A percentile compares a stretch with the other conserved stretches of the same genome.
Conservation (phyloP, 2,329 filamentous ascomycete species). For the Fonsecaea multimorphosa region DNA sequence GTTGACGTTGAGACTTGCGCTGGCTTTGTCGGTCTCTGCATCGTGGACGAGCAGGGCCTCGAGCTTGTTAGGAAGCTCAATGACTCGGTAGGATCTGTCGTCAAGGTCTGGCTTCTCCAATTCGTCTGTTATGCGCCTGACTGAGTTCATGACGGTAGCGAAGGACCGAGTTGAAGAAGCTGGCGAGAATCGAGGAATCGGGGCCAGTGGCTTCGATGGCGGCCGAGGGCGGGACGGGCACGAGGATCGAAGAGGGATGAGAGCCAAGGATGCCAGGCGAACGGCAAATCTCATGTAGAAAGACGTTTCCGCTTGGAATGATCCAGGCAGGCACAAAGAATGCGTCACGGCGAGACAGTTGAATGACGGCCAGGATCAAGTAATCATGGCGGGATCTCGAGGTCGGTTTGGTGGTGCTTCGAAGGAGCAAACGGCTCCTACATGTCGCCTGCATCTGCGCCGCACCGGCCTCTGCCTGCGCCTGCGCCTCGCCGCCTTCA, state of each 20-base stretch:
- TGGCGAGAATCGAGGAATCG: constrained; percentile 16
- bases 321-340: constrained; percentile 20
- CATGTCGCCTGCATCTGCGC: background rate
- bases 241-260: constrained; percentile 22
- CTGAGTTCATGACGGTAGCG: constrained; percentile 39
- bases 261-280: constrained; percentile 27
- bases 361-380: constrained; percentile 12
- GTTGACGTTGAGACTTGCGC: constrained; percentile 91
- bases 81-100: constrained; percentile 84
- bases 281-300: constrained; percentile 33
- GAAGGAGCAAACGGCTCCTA: constrained; percentile 2
- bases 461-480: too few relatives aligned
- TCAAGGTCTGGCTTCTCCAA: constrained; percentile 86
- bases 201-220: constrained; percentile 18
- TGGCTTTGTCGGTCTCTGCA: constrained; percentile 93
- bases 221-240: constrained; percentile 23
- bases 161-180: constrained; percentile 23
- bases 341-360: constrained; percentile 22
- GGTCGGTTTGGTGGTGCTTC: background rate
- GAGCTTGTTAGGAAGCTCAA: constrained; percentile 82
- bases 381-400: constrained; percentile 13
- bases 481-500: background rate
- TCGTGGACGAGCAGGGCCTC: constrained; percentile 94
- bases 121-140: constrained; percentile 65
- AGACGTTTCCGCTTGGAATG: constrained; percentile 2